phyloP scores from a whole-genome alignment of 352 stramenopile genomes.

The Phytophthora quininea region DNA sequence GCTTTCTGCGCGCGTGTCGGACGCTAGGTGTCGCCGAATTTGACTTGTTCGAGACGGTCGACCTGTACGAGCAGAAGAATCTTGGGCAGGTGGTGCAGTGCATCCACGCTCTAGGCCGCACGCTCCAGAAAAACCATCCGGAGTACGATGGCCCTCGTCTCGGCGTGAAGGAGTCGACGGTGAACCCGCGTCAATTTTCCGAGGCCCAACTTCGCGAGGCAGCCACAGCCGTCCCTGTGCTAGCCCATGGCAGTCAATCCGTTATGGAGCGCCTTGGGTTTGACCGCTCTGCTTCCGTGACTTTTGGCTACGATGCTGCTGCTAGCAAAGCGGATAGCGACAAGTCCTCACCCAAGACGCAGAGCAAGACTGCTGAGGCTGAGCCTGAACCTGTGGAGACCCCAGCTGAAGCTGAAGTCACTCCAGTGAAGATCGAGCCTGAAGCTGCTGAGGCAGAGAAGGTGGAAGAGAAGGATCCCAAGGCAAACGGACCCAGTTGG shows the following conservation, averaged over 20 bases:
- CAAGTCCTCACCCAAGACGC: conserved; percentile 19
- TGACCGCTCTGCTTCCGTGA: conserved; percentile 72
- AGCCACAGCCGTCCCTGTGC: conserved; percentile 54
- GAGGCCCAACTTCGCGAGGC: conserved; percentile 72
- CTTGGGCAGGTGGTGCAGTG: conserved; percentile 84
- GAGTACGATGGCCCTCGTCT: conserved; percentile 74
- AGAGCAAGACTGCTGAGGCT: conserved; percentile 19
- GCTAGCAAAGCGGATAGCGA: conserved; percentile 32
- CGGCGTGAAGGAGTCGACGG: conserved; percentile 74
- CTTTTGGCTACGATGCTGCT: conserved; percentile 64
- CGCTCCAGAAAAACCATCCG: conserved; percentile 75
- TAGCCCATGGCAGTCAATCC: conserved; percentile 57
- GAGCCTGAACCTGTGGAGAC: conserved; percentile 16
- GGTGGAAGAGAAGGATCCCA: conserved; percentile 15
- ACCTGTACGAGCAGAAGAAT: conserved; percentile 91
- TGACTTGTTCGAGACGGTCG: conserved; percentile 92
- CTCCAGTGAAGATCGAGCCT: conserved; percentile 18
- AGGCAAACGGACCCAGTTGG: conserved; percentile 28
- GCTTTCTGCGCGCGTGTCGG: conserved; percentile 85
- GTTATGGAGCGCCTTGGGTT: conserved; percentile 73
- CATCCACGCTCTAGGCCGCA: conserved; percentile 81
- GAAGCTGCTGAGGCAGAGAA: conserved; percentile 17
- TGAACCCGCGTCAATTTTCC: conserved; percentile 70
- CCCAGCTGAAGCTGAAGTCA: conserved; percentile 4
- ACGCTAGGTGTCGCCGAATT: conserved; percentile 84